Evolutionary conservation across 306 rosid species (phyloP).

Genomic region (Luffa acutangula): DNA sequence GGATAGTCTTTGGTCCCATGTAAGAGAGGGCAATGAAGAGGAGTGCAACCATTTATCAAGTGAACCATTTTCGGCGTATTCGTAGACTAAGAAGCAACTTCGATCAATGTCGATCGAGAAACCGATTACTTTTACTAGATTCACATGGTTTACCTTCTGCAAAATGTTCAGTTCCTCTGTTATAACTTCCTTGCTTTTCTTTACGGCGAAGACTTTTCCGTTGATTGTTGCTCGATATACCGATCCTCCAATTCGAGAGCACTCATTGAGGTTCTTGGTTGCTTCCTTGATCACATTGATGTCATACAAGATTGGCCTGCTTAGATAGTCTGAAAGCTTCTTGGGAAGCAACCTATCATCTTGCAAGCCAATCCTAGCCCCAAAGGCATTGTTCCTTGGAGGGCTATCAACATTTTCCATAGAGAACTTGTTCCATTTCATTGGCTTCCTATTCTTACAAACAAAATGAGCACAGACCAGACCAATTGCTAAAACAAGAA

Average conservation of each 20-base stretch:
- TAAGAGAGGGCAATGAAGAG: constrained; percentile 28
- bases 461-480: constrained; percentile 20
- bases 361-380: not conserved
- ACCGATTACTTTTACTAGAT: constrained; percentile 66
- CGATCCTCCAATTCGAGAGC: constrained; percentile 47
- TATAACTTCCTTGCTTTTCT: constrained; percentile 43
- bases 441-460: constrained; percentile 19
- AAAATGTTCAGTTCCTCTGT: constrained; percentile 58
- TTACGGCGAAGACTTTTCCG: constrained; percentile 40
- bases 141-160: constrained; percentile 71
- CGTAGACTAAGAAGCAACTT: constrained; percentile 51
- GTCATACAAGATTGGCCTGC: constrained; percentile 54
- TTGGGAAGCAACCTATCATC: constrained; percentile 47
- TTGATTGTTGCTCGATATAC: constrained; percentile 57
- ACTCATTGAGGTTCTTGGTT: constrained; percentile 49
- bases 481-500: constrained; percentile 11
- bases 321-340: constrained; percentile 48
- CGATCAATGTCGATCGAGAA: constrained; percentile 38
- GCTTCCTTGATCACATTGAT: constrained; percentile 40
- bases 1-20: constrained; percentile 61
- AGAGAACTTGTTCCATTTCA: constrained; percentile 16
- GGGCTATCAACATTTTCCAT: not conserved
- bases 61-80: constrained; percentile 64
- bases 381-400: not conserved
- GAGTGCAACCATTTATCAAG: constrained; percentile 51